Percentiles rank a stretch among this genome's conserved stretches.
These are phyloP conservation scores for Ascochyta clinopodiicola DNA, from an alignment of 2,329 filamentous ascomycete species.

Conservation along the genomic window DNA sequence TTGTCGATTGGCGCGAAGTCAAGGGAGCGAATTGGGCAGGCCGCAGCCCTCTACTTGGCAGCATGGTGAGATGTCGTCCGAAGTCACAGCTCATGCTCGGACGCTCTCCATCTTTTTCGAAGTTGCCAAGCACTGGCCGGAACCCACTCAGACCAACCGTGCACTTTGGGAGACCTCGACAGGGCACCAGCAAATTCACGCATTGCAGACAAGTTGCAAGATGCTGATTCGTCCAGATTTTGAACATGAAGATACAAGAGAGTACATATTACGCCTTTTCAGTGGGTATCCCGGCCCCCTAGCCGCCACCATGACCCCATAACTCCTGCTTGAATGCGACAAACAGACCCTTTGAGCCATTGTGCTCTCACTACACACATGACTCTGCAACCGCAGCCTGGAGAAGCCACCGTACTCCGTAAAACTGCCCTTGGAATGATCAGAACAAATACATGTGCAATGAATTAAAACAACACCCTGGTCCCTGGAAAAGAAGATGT, in stretches of 20 bases:
- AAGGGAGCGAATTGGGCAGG: constrained; percentile 38
- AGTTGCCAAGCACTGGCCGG: constrained; percentile 27
- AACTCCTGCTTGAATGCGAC: constrained; percentile 13
- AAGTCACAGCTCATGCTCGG: constrained; percentile 20
- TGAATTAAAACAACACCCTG: not conserved
- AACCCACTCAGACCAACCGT: constrained; percentile 16
- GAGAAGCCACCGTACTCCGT: not conserved
- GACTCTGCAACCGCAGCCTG: constrained; percentile 1
- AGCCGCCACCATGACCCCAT: constrained; percentile 8
- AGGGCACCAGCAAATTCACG: not conserved
- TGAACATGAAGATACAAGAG: constrained; percentile 17
- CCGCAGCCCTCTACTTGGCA: constrained; percentile 57
- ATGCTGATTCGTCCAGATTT: constrained; percentile 20
- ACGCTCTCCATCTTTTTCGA: constrained; percentile 31
- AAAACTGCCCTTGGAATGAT: not conserved
- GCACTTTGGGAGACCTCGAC: constrained; percentile 1
- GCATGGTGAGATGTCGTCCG: constrained; percentile 50
- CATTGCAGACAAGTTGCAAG: not conserved
- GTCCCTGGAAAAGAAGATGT: constrained; percentile 4
- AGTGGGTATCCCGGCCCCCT: constrained; percentile 28
- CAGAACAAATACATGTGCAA: constrained; percentile 21
- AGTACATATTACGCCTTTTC: constrained; percentile 20
- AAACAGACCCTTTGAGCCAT: not conserved
- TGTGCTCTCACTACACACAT: not conserved
- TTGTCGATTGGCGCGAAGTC: constrained; percentile 31